Percentiles rank a stretch among this genome's conserved stretches.
These are phyloP conservation scores for Rhododendron ovatum DNA, from an alignment of 148 eudicot species.

Conservation along the genomic window DNA sequence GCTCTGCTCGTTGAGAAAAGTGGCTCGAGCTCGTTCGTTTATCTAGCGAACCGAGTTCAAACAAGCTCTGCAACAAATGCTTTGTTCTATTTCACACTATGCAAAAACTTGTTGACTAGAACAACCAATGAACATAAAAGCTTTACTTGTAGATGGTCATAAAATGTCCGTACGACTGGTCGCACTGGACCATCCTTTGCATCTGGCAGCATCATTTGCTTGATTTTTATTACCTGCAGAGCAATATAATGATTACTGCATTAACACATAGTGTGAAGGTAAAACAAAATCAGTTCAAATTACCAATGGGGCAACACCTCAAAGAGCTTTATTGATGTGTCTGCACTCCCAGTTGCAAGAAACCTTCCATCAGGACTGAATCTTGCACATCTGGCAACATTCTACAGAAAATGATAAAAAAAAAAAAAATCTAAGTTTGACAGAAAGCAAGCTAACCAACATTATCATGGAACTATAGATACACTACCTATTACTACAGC, in stretches of 20 bases:
- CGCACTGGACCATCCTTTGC: conserved; percentile 66
- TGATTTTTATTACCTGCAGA: conserved; percentile 62
- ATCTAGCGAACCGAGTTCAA: no score
- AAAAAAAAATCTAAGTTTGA: conserved; percentile 1
- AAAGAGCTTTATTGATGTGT: conserved; percentile 79
- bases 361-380: conserved; percentile 87
- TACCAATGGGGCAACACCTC: conserved; percentile 42
- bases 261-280: not conserved
- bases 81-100: not conserved
- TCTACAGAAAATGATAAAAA: conserved; percentile 32
- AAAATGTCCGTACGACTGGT: conserved; percentile 74
- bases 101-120: not conserved
- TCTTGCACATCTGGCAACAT: conserved; percentile 81
- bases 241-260: not conserved
- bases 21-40: no score
- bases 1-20: no score
- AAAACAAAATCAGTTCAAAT: not conserved
- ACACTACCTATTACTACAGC: not conserved
- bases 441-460: not conserved
- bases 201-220: conserved; percentile 82
- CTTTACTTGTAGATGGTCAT: conserved; percentile 76
- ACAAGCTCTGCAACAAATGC: not conserved
- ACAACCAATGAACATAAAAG: not conserved
- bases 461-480: not conserved
- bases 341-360: conserved; percentile 90